These are phyloP conservation scores for Hemisphaericaspora xylanilytica DNA, from an alignment of 1,139 yeast genomes.

Conservation along the genomic window DNA sequence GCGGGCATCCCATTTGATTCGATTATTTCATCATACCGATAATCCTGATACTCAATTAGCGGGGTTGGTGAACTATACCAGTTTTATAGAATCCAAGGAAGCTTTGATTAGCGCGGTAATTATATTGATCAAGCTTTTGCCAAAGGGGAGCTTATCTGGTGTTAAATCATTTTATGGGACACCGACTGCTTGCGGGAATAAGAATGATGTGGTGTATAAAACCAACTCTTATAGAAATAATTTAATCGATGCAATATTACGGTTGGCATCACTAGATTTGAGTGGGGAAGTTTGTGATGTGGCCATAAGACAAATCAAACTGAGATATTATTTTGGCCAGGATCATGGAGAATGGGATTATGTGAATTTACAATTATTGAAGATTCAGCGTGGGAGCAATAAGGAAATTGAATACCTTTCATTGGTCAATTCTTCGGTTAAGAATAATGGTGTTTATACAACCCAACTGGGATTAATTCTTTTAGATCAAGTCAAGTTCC, in stretches of 20 bases:
- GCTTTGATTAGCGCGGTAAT: conserved; percentile 18
- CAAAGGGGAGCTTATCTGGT: conserved; percentile 31
- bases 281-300: conserved; percentile 18
- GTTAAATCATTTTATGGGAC: conserved; percentile 27
- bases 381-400: conserved; percentile 26
- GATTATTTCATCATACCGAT: conserved; percentile 34
- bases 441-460: conserved; percentile 17
- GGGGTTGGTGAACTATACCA: conserved; percentile 34
- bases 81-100: conserved; percentile 18
- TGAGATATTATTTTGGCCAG: conserved; percentile 13
- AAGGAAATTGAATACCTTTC: conserved; percentile 26
- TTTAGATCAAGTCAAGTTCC: conserved; percentile 39
- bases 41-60: conserved; percentile 32
- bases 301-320: conserved; percentile 24
- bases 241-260: conserved; percentile 31
- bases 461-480: conserved; percentile 39
- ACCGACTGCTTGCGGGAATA: conserved; percentile 31
- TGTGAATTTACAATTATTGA: conserved; percentile 29
- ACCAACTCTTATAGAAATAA: conserved; percentile 35
- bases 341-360: conserved; percentile 27
- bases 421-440: conserved; percentile 25
- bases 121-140: conserved; percentile 24
- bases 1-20: conserved; percentile 32
- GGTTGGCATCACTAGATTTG: conserved; percentile 23
- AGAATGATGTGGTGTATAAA: conserved; percentile 19